phyloP scores from a whole-genome alignment of 2,329 filamentous ascomycete genomes.

The Fusarium oligoseptatum region DNA sequence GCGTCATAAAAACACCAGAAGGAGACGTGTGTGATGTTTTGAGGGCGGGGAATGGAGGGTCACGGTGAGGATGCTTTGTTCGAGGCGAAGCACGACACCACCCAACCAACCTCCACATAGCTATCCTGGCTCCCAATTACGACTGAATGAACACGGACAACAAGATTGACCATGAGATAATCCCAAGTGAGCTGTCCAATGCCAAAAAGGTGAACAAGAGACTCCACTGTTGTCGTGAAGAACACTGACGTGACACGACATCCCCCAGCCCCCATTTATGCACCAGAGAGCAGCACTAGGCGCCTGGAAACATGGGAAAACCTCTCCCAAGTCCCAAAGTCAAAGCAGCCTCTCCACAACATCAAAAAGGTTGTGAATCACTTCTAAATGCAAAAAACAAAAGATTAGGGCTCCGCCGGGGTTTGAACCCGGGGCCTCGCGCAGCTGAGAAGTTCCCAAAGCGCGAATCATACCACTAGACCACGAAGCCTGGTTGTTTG shows the following conservation, averaged over 20 bases:
- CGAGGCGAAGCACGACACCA: not conserved
- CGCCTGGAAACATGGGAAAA: not conserved
- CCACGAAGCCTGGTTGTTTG: conserved; percentile 27
- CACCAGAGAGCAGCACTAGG: not conserved
- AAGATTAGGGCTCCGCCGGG: conserved; percentile 49
- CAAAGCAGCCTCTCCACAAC: not conserved
- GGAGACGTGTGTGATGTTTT: not conserved
- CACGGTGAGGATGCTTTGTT: not conserved
- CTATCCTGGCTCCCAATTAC: not conserved
- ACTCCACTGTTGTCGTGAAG: not conserved
- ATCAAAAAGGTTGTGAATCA: not conserved
- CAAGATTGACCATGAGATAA: not conserved
- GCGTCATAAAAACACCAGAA: rapidly evolving
- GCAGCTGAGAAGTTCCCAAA: conserved; percentile 44
- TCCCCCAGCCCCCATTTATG: not conserved
- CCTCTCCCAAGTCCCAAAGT: not conserved
- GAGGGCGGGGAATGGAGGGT: not conserved
- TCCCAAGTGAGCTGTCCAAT: not conserved
- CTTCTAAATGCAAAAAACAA: not conserved
- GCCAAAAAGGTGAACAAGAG: no score
- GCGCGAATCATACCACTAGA: conserved; percentile 40
- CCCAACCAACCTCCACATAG: not conserved
- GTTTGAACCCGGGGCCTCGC: conserved; percentile 62
- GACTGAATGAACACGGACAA: not conserved
- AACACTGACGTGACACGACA: not conserved